These are phyloP conservation scores for Candida sanyaensis DNA, from an alignment of 1,139 yeast species.

Conservation along the genomic window DNA sequence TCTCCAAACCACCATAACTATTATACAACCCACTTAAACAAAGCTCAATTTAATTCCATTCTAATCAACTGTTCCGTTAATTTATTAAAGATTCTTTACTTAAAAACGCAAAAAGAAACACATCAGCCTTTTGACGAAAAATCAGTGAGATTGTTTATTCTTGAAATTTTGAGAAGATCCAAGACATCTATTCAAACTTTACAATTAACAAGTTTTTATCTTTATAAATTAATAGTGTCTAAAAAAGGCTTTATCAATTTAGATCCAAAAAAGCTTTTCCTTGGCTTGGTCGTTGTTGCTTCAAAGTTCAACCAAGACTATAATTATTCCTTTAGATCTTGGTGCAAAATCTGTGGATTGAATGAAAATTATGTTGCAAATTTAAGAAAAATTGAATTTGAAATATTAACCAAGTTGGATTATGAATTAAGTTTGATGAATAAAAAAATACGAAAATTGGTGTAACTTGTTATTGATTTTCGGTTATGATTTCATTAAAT, in stretches of 20 bases:
- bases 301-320: slow-evolving; percentile 75
- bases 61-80: slow-evolving; percentile 40
- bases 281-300: slow-evolving; percentile 67
- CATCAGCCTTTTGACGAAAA: slow-evolving; percentile 13
- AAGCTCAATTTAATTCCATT: slow-evolving; percentile 43
- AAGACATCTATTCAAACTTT: slow-evolving; percentile 65
- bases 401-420: slow-evolving; percentile 53
- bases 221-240: slow-evolving; percentile 45
- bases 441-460: slow-evolving; percentile 56
- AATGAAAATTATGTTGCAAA: slow-evolving; percentile 35
- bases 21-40: slow-evolving; percentile 42
- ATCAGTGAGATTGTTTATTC: slow-evolving; percentile 48
- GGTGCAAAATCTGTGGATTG: slow-evolving; percentile 75
- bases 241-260: slow-evolving; percentile 8
- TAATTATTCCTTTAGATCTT: slow-evolving; percentile 67
- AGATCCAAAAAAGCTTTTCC: slow-evolving; percentile 68
- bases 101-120: slow-evolving; percentile 6
- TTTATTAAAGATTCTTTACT: slow-evolving; percentile 38
- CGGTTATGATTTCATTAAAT: slow-evolving; percentile 45
- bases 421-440: slow-evolving; percentile 57
- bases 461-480: slow-evolving; percentile 46
- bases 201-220: slow-evolving; percentile 66
- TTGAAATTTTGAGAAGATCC: slow-evolving; percentile 69
- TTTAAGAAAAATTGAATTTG: slow-evolving; percentile 54
- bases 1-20: slow-evolving; percentile 43